Percentiles rank a stretch among this genome's conserved stretches.
Conservation (phyloP, 176 grass and related monocot genomes). For the Phyllostachys edulis region DNA sequence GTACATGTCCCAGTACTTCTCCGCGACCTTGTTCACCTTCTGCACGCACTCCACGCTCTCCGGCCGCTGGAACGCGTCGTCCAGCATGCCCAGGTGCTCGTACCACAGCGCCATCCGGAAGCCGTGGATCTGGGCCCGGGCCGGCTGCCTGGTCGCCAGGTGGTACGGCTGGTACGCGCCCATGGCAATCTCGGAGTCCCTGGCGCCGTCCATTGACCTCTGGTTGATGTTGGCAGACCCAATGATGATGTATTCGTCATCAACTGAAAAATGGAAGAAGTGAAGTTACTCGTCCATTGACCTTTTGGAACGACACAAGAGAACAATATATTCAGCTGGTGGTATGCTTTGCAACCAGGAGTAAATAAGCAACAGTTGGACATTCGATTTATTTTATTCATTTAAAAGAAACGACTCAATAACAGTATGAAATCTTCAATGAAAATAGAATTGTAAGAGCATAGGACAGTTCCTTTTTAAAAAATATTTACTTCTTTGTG, state of each 20-base stretch:
- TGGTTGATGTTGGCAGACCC: conserved; percentile 96
- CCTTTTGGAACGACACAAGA: too few species aligned
- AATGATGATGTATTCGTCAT: conserved; percentile 92
- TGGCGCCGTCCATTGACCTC: conserved; percentile 85
- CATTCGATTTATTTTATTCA: not conserved
- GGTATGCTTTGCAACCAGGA: not conserved
- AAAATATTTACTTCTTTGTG: not conserved
- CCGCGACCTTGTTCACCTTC: conserved; percentile 59
- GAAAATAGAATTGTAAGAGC: not conserved
- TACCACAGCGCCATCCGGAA: conserved; percentile 77
- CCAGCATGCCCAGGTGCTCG: conserved; percentile 57
- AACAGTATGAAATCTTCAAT: not conserved
- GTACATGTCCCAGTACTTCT: conserved; percentile 60
- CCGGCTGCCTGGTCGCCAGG: conserved; percentile 39
- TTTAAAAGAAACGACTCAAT: not conserved
- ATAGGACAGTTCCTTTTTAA: not conserved
- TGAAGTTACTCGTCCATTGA: not conserved
- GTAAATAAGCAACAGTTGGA: not conserved
- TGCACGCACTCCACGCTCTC: conserved; percentile 48
- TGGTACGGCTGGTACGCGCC: conserved; percentile 66
- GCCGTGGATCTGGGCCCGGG: conserved; percentile 58
- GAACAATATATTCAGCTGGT: not conserved
- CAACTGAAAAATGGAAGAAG: conserved; percentile 53
- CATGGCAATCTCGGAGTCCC: conserved; percentile 75
- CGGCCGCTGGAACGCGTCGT: conserved; percentile 41